A percentile compares a stretch with the other conserved stretches of the same genome.
phyloP scores from a whole-genome alignment of 495 filamentous ascomycete species.

The Thermochaetoides thermophila region DNA sequence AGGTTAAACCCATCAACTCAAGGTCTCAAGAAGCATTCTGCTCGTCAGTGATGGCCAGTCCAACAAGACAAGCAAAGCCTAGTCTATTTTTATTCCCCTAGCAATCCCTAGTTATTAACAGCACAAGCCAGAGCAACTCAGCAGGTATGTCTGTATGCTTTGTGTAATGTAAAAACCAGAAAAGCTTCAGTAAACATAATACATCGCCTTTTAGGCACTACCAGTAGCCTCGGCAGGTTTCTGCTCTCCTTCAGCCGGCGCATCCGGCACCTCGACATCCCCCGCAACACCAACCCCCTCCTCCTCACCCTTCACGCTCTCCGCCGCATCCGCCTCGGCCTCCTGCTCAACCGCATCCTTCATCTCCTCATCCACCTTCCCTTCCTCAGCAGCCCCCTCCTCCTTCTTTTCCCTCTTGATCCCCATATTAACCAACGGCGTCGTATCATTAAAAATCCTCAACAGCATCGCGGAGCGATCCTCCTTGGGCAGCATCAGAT shows the following conservation, averaged over 20 bases:
- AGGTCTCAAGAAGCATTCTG: too few species aligned
- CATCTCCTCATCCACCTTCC: slow-evolving; percentile 7
- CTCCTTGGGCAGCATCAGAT: slow-evolving; percentile 95
- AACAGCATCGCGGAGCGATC: slow-evolving; percentile 85
- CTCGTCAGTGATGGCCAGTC: too few species aligned
- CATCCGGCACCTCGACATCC: slow-evolving; percentile 3
- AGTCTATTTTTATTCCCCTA: too few species aligned
- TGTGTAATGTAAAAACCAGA: too few species aligned
- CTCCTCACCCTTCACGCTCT: not conserved
- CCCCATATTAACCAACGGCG: slow-evolving; percentile 48
- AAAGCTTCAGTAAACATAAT: too few species aligned
- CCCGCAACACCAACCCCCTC: slow-evolving; percentile 1
- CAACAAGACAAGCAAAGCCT: too few species aligned
- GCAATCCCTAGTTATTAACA: too few species aligned
- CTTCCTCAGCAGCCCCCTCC: slow-evolving; percentile 10
- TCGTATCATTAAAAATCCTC: slow-evolving; percentile 73
- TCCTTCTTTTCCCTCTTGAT: slow-evolving; percentile 25
- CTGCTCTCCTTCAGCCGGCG: not conserved
- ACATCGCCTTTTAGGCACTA: not conserved
- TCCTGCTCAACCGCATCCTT: slow-evolving; percentile 6
- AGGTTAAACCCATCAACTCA: too few species aligned
- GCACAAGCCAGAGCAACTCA: too few species aligned
- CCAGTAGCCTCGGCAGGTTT: not conserved
- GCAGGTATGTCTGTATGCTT: too few species aligned
- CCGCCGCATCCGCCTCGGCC: not conserved